Base-by-base conservation (phyloP, 768 basidiomycete species). In the Nidularia sp. region DNA sequence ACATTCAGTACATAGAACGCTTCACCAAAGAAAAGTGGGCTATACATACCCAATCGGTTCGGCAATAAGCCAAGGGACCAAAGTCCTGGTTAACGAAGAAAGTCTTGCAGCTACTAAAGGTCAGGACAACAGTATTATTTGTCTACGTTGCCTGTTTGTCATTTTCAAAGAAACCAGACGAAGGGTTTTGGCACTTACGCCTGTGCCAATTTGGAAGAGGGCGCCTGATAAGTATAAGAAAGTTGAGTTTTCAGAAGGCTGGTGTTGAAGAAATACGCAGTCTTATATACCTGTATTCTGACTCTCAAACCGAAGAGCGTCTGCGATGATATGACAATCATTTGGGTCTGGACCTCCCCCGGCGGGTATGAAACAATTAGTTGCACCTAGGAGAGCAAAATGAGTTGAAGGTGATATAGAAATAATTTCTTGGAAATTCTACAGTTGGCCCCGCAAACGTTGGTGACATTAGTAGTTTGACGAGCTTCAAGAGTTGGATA, bases 11-110 rank as follows among this genome's bases (percentile, higher is more conserved):
- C 22, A 34, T 18, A 32, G n/a, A 8, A 25, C 18, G 15, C 7
- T 12, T 34, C 10, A 34, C 18, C 34, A 31, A n/a, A n/a, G 9
- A 33, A 51, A 22, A 35, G 34, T 46, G 32, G 18, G 18, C 18
- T 18, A 18, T 22, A 52, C 70, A 33, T 60, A 78, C 77, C 73
- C 73, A 80, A 56, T 76, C 72, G 10, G 64, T 69, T 34, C 76
- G 71, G 57, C 77, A 79, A 59, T 75, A 81, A n/a, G 62, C 62
- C 25, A 78, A 55, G 22, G 64, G 55, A 29, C 50, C 61, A 53
- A 61, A 53, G 48, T 73, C 73, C 58, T 79, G 79, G 60, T 80
- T 78, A 35, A 75, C 61, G 62, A 80, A 75, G 67, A 78, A 79
- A 13, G 75, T 70, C 55, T 67, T 60, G 66, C 77, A 80, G 56